Evolutionary conservation across 2,329 filamentous ascomycete species (phyloP).

Genomic region (Aspergillus jensenii): DNA sequence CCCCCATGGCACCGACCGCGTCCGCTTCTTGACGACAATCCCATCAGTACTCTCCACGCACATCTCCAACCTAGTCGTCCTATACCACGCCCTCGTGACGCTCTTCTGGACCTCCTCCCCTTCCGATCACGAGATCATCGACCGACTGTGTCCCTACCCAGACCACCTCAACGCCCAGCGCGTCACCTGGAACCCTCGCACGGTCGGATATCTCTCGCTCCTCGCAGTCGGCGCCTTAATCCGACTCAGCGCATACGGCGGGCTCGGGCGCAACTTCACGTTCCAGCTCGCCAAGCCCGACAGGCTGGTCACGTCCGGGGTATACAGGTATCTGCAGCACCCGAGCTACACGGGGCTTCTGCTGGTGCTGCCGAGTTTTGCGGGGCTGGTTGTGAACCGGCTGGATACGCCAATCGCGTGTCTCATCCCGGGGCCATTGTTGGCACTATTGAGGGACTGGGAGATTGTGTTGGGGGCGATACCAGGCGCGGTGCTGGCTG

Average conservation of each 20-base stretch:
- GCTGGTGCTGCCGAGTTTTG: conserved; percentile 26
- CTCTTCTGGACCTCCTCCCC: conserved; percentile 9
- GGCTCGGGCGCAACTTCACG: conserved; percentile 55
- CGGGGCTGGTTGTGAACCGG: conserved; percentile 32
- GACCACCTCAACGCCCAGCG: conserved; percentile 15
- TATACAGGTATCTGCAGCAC: conserved; percentile 54
- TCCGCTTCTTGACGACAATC: conserved; percentile 16
- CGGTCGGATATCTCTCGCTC: conserved; percentile 15
- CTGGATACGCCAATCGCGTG: conserved; percentile 42
- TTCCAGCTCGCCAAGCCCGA: conserved; percentile 52
- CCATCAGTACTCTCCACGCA: conserved; percentile 11
- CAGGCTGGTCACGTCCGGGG: conserved; percentile 46
- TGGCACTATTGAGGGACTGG: conserved; percentile 17
- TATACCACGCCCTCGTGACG: conserved; percentile 24
- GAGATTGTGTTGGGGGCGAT: not conserved
- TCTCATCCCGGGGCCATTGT: conserved; percentile 26
- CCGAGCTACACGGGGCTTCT: conserved; percentile 52
- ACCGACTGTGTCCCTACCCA: conserved; percentile 20
- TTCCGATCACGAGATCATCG: not conserved
- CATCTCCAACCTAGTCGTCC: not conserved
- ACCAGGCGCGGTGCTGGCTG: conserved; percentile 11
- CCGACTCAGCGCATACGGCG: conserved; percentile 43
- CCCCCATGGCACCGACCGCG: conserved; percentile 14
- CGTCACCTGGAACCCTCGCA: conserved; percentile 27
- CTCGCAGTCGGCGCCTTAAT: conserved; percentile 25